Conservation (phyloP, 2,329 filamentous ascomycete genomes). For the Didymella lethalis region DNA sequence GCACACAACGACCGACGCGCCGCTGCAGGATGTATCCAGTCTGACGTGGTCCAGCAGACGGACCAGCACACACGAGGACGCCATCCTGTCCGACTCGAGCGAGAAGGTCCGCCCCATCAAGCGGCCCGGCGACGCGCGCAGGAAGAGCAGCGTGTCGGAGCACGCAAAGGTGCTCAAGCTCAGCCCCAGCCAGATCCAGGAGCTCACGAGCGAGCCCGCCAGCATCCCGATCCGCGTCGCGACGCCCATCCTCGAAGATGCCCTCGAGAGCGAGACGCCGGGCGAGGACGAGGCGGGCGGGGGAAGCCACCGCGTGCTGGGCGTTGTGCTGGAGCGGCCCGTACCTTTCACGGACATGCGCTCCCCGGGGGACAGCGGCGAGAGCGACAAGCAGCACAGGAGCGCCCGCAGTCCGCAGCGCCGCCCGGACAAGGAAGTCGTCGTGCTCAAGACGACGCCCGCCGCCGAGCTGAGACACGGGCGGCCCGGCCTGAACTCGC, state of each 20-base stretch:
- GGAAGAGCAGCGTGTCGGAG: conserved; percentile 48
- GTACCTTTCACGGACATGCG: conserved; percentile 23
- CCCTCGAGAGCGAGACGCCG: conserved; percentile 32
- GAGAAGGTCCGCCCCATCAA: conserved; percentile 45
- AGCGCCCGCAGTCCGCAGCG: conserved; percentile 22
- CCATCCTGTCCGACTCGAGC: conserved; percentile 44
- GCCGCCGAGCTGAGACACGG: conserved; percentile 33
- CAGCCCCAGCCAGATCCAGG: conserved; percentile 63
- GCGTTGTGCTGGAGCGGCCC: conserved; percentile 33
- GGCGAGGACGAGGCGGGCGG: conserved; percentile 28
- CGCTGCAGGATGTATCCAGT: conserved; percentile 25
- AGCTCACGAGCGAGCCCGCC: conserved; percentile 62
- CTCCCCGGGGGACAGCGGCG: neutral
- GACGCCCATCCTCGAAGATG: conserved; percentile 49
- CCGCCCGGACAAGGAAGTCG: conserved; percentile 38
- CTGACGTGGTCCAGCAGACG: conserved; percentile 27
- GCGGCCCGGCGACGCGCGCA: conserved; percentile 45
- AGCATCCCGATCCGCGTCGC: conserved; percentile 61
- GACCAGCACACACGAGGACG: conserved; percentile 42
- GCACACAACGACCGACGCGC: conserved; percentile 18
- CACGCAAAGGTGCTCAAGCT: conserved; percentile 59
- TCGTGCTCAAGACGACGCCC: conserved; percentile 43
- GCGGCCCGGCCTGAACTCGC: conserved; percentile 43
- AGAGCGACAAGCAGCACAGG: conserved; percentile 14
- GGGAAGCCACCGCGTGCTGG: conserved; percentile 30